Conservation (phyloP, 2,329 filamentous ascomycete genomes). For the Colletotrichum cereale region DNA sequence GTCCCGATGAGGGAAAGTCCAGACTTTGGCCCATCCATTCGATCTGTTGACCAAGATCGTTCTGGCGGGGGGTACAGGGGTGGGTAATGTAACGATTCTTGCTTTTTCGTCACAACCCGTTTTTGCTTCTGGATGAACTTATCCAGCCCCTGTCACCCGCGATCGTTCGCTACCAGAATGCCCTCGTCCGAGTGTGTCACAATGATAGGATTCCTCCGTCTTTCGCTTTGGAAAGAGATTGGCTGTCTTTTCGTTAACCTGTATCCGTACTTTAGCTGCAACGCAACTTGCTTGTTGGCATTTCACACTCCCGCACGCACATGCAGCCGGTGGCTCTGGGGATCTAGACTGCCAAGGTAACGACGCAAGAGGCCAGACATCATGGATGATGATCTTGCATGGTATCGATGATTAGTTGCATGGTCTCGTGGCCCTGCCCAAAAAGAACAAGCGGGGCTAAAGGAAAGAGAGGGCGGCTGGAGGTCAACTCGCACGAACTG, state of each 20-base stretch:
- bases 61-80: background rate
- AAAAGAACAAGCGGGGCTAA: background rate
- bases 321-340: background rate
- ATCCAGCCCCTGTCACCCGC: background rate
- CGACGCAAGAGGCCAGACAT: background rate
- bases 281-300: background rate
- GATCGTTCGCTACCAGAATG: background rate
- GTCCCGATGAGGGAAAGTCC: background rate
- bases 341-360: background rate
- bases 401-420: background rate
- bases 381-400: background rate
- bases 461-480: too few species aligned
- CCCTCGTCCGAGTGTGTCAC: background rate
- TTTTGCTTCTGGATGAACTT: background rate
- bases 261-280: background rate
- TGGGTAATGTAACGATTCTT: background rate
- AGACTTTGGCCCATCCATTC: background rate
- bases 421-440: background rate
- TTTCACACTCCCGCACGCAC: background rate
- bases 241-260: too few species aligned
- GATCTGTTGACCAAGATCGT: background rate
- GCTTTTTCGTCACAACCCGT: background rate
- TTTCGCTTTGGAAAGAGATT: background rate
- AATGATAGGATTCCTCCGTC: background rate
- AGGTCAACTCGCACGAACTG: too few species aligned